Conservation (phyloP, 2,329 filamentous ascomycete species). For the Fusarium cicatricum region DNA sequence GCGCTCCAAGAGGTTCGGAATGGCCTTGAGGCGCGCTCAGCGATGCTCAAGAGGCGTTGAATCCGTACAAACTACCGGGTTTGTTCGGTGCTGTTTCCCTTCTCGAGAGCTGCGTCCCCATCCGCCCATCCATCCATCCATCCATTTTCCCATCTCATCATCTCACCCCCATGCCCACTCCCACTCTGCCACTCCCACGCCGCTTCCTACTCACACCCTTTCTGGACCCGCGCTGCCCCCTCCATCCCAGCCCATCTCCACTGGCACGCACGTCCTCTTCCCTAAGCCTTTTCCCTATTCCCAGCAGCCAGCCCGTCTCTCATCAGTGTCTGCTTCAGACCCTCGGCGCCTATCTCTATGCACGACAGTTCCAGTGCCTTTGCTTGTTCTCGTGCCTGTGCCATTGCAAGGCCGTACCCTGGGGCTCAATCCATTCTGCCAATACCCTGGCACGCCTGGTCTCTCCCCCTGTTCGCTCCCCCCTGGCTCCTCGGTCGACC, state of each 20-base stretch:
- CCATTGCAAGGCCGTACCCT: slow-evolving; percentile 31
- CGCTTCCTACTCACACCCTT: slow-evolving; percentile 18
- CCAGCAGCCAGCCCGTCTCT: slow-evolving; percentile 27
- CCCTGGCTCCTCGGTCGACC: slow-evolving; percentile 25
- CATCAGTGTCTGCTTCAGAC: slow-evolving; percentile 25
- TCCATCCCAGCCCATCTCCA: slow-evolving; percentile 33
- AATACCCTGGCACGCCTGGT: slow-evolving; percentile 26
- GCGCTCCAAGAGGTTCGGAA: slow-evolving; percentile 14
- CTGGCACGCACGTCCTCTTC: slow-evolving; percentile 33
- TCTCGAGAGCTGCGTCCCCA: slow-evolving; percentile 27
- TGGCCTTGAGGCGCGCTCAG: slow-evolving; percentile 12
- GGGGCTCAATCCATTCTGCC: slow-evolving; percentile 26
- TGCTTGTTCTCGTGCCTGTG: too few relatives aligned
- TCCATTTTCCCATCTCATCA: too few relatives aligned
- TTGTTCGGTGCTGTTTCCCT: slow-evolving; percentile 32
- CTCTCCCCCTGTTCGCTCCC: slow-evolving; percentile 17
- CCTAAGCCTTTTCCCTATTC: slow-evolving; percentile 26
- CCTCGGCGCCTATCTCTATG: slow-evolving; percentile 45
- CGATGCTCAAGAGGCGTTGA: slow-evolving; percentile 5
- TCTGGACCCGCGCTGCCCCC: slow-evolving; percentile 23
- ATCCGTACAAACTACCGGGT: slow-evolving; percentile 16
- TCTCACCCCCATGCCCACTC: slow-evolving; percentile 6
- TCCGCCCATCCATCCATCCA: too few relatives aligned
- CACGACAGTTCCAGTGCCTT: slow-evolving; percentile 38
- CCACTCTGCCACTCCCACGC: slow-evolving; percentile 16